Base-by-base conservation (phyloP, 768 basidiomycete genomes). In the Rhodosporidiobolus odoratus region DNA sequence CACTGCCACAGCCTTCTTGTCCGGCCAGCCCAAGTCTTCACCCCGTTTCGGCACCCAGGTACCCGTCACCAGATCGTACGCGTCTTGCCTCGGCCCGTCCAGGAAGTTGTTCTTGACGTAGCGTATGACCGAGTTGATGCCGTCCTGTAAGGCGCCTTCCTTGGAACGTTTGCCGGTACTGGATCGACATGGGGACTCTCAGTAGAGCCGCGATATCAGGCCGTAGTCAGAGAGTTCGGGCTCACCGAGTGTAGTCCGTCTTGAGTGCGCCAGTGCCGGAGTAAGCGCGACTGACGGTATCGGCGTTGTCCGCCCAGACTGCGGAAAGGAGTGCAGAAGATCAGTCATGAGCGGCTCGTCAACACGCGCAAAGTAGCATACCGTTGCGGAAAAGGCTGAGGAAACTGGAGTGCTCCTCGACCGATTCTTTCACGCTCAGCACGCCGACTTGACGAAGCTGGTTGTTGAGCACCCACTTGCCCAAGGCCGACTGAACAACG, bases 291-390 rank as follows among this genome's bases (percentile, higher is more conserved):
- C 92, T 87, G 72, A 99, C 90, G 58, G 84, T 82, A 79, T 99
- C 92, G 23, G 91, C 96, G 78, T 98, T 95, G 76, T 98, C 91
- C 34, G 96, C 89, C 96, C 96, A 99, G 82, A 97, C 95, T 98
- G 65, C 38, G 43, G 43, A 23, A 45, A 23, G 13, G 43, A 45
- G 43, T 23, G 43, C 43, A 45, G 43, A n/a, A n/a, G n/a, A n/a
- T n/a, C n/a, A n/a, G n/a, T n/a, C n/a, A n/a, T n/a, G n/a, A n/a
- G n/a, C n/a, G n/a, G n/a, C n/a, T n/a, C n/a, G n/a, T n/a, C n/a
- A n/a, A 50, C 43, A 13, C 16, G 16, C 9, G 30, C 8, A 10
- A 40, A 19, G 34, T 37, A 10, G 35, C 90, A 76, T 75, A 98
- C 95, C 85, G 80, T 94, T 89, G 76, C 95, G 85, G 81, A 96